Conservation (phyloP, 768 basidiomycete species). For the Tubosaeta sp. region DNA sequence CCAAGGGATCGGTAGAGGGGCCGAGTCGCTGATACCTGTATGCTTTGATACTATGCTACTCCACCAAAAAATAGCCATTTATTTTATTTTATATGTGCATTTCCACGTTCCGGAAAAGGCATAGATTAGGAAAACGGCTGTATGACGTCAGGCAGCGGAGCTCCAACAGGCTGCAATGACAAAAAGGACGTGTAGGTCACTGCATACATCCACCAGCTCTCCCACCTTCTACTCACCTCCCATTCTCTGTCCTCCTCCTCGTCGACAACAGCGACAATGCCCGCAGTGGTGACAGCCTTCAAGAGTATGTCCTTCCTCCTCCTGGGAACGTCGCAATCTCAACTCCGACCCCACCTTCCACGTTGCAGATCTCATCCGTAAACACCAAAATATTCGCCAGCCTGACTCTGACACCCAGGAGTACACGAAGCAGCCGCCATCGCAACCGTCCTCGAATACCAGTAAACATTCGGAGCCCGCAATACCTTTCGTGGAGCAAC, state of each 20-base stretch:
- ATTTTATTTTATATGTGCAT: neutral
- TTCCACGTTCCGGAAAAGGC: conserved; percentile 9
- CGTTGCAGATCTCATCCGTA: conserved; percentile 65
- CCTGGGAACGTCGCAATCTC: conserved; percentile 4
- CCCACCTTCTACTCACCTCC: conserved; percentile 1
- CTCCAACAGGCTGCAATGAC: conserved; percentile 27
- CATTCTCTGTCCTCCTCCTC: neutral
- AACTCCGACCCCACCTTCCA: conserved; percentile 22
- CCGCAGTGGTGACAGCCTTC: conserved; percentile 79
- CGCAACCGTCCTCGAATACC: conserved; percentile 20
- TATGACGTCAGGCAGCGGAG: conserved; percentile 35
- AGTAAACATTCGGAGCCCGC: conserved; percentile 36
- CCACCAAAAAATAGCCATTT: neutral
- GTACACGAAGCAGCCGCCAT: conserved; percentile 6
- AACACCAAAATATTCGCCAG: conserved; percentile 62
- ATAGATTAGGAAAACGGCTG: conserved; percentile 1
- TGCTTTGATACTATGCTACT: neutral
- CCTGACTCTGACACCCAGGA: conserved; percentile 32
- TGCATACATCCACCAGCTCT: conserved; percentile 10
- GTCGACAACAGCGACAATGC: conserved; percentile 41
- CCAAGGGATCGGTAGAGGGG: conserved; percentile 46
- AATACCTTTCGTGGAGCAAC: conserved; percentile 33
- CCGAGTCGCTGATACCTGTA: conserved; percentile 13
- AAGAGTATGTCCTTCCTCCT: conserved; percentile 56
- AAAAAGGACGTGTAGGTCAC: conserved; percentile 26